Base-by-base conservation (phyloP, 805 yeast genomes). In the Metschnikowia baotianmanensis region DNA sequence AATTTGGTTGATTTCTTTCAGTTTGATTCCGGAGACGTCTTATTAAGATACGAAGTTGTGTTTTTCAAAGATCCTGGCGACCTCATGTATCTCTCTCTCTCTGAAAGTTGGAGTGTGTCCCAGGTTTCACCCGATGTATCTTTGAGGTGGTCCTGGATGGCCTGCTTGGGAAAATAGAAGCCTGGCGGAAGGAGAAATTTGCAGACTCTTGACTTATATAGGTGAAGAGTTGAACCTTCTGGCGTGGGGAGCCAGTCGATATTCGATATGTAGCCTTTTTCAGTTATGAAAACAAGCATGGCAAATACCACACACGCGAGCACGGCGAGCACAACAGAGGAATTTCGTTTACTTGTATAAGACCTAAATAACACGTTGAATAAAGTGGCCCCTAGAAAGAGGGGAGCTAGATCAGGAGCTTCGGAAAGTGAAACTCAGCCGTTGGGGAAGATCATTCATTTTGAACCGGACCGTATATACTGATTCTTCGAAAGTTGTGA, bases 101-200 rank as follows among this genome's bases (percentile, higher is more conserved):
- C 36, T 8, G 24, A 9, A 2, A 44, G n/a, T 20, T 44, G 38
- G 16, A 28, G 21, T 1, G n/a, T 16, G 10, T 21, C 30, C 44
- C 44, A 44, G 13, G 27, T 15, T 12, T 36, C 33, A 13, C 30
- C 35, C 13, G 38, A 23, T 9, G 47, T 43, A 10, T 29, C 27
- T 7, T 23, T 19, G 15, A 44, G 27, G 18, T 44, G 36, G 19
- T 40, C 34, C 10, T 23, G 11, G 18, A 44, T 34, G 6, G 34
- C 39, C 8, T 21, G 23, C 12, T 17, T 31, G 12, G 36, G 36
- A 19, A 40, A 22, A 8, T 40, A 20, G 29, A 40, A 33, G 13
- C 39, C 36, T 2, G 43, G 34, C 10, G 44, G 47, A 18, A 43
- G 35, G 11, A 43, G 47, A 12, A 43, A 6, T 25, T 25, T 25